Evolutionary conservation across 352 stramenopile genomes (phyloP).

Genomic region (Pythium sp.): DNA sequence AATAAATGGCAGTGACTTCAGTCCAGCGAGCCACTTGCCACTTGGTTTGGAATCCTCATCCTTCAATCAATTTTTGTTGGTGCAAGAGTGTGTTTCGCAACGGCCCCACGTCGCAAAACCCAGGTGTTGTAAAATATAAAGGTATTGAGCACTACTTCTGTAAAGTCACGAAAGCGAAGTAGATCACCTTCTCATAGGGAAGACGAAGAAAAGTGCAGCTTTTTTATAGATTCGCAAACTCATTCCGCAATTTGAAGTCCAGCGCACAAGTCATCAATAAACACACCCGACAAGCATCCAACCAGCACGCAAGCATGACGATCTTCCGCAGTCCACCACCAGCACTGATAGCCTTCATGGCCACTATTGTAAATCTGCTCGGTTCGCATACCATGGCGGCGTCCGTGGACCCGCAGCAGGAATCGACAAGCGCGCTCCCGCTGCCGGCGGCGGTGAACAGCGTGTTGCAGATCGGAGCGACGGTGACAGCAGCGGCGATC

Average conservation of each 20-base stretch:
- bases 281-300: not conserved
- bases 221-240: not conserved
- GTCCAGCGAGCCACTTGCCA: not conserved
- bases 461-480: conserved; percentile 15
- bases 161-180: not conserved
- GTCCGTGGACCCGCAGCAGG: not conserved
- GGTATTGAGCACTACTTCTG: not conserved
- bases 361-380: not conserved
- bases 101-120: not conserved
- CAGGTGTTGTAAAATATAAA: not conserved
- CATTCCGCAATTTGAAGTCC: conserved; percentile 10
- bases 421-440: not conserved
- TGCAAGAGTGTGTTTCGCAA: not conserved
- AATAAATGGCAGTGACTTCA: not conserved
- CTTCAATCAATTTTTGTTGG: not conserved
- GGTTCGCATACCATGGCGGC: not conserved
- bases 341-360: not conserved
- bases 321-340: not conserved
- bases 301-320: not conserved
- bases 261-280: not conserved
- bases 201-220: not conserved
- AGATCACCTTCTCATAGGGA: not conserved
- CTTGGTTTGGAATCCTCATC: not conserved
- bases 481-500: not conserved
- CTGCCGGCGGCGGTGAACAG: conserved; percentile 4